phyloP scores from a whole-genome alignment of 208 protist genomes.

The Herpetomonas samuelpessoai region DNA sequence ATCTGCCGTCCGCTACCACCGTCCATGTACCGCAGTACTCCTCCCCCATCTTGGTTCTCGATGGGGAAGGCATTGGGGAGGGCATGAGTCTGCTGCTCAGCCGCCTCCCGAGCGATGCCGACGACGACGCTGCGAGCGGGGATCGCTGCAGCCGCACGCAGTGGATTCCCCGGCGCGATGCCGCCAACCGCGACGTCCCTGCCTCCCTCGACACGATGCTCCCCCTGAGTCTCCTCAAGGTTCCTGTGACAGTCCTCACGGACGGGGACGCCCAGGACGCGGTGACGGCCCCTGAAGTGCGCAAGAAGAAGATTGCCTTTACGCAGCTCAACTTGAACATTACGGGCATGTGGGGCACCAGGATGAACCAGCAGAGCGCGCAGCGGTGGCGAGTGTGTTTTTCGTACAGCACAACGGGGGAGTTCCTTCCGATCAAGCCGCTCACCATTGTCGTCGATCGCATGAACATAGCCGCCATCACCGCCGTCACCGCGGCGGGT shows the following conservation, averaged over 20 bases:
- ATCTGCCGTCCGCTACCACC: constrained; percentile 11
- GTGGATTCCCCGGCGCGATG: constrained; percentile 13
- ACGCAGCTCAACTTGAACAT: constrained; percentile 64
- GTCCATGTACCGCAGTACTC: constrained; percentile 54
- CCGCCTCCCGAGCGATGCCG: constrained; percentile 8
- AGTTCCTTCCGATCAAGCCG: constrained; percentile 33
- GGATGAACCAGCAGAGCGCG: constrained; percentile 14
- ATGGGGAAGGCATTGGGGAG: constrained; percentile 33
- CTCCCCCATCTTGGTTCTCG: constrained; percentile 54
- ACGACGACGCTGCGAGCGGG: neutral
- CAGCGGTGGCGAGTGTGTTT: constrained; percentile 64
- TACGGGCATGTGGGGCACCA: constrained; percentile 63
- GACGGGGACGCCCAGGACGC: constrained; percentile 2
- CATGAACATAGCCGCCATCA: constrained; percentile 31
- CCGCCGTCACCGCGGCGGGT: constrained; percentile 14
- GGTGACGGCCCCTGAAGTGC: neutral
- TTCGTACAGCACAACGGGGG: constrained; percentile 35
- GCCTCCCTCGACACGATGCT: constrained; percentile 54
- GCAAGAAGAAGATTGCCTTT: constrained; percentile 27
- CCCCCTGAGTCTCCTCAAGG: constrained; percentile 38
- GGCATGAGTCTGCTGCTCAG: constrained; percentile 66
- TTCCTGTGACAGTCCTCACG: constrained; percentile 10
- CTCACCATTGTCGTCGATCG: constrained; percentile 43
- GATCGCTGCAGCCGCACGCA: constrained; percentile 36
- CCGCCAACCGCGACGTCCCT: constrained; percentile 15